Percentiles rank a stretch among this genome's conserved stretches.
Conservation (phyloP, 129 eudicot species). For the Gnaphalium uliginosum region DNA sequence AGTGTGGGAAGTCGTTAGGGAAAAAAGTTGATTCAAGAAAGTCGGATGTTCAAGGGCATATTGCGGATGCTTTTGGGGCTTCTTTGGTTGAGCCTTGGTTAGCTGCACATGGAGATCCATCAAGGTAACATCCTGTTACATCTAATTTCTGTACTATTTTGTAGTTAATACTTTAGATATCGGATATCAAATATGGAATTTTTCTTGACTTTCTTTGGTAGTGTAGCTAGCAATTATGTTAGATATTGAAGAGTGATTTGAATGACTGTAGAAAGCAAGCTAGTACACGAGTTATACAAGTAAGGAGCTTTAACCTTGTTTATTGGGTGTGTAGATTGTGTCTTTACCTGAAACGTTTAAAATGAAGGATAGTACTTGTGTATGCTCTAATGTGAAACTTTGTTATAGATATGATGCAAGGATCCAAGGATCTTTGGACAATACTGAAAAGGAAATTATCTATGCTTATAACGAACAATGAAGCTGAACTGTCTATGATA, state of each 20-base stretch:
- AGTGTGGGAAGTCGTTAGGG: constrained; percentile 50
- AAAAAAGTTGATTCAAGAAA: constrained; percentile 49
- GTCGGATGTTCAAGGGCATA: constrained; percentile 63
- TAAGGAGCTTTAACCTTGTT: background rate
- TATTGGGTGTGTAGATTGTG: constrained; percentile 7
- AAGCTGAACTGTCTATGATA: background rate
- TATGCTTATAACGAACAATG: background rate
- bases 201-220: background rate
- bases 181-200: background rate
- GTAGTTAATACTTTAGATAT: background rate
- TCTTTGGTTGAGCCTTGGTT: constrained; percentile 98
- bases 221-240: constrained; percentile 3
- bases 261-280: background rate
- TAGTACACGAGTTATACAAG: background rate
- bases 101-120: constrained; percentile 97
- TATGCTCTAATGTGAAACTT: background rate
- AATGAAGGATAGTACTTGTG: background rate
- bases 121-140: constrained; percentile 53
- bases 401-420: constrained; percentile 17
- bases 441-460: background rate
- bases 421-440: background rate
- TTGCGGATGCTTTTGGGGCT: constrained; percentile 92
- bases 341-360: background rate
- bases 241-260: constrained; percentile 12
- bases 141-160: no score